phyloP scores from a whole-genome alignment of 2,329 filamentous ascomycete genomes.

The Blastomyces emzantsi region DNA sequence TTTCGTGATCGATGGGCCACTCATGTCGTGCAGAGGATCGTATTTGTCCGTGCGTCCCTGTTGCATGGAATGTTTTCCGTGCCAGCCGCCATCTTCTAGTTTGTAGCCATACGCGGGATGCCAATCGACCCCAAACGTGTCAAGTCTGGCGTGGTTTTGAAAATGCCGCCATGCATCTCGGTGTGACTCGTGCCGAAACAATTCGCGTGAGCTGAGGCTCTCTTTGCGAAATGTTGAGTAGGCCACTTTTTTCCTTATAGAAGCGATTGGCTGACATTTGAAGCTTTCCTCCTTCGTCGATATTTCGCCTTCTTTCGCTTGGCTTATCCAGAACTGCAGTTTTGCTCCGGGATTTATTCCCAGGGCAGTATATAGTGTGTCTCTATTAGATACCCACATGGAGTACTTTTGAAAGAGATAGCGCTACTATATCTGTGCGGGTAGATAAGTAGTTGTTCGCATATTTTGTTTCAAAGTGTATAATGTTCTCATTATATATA shows the following conservation, averaged over 20 bases:
- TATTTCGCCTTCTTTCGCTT: background rate
- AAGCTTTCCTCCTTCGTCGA: background rate
- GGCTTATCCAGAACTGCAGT: background rate
- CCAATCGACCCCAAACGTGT: background rate
- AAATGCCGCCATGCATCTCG: background rate
- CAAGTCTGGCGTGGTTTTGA: background rate
- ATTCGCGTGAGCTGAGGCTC: background rate
- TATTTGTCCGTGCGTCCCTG: background rate
- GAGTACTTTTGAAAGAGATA: background rate
- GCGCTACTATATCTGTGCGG: no score
- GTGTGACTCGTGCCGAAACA: background rate
- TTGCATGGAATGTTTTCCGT: background rate
- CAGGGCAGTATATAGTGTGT: background rate
- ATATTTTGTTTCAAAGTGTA: background rate
- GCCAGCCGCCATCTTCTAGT: background rate
- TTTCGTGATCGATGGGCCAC: background rate
- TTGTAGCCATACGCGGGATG: background rate
- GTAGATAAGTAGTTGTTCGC: no score
- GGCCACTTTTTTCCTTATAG: background rate
- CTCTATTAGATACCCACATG: background rate
- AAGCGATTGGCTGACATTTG: background rate
- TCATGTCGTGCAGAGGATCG: background rate
- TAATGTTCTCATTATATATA: background rate
- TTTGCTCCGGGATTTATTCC: background rate
- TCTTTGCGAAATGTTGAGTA: background rate